Conservation (phyloP, 345 rosid species). For the Boechera retrofracta region DNA sequence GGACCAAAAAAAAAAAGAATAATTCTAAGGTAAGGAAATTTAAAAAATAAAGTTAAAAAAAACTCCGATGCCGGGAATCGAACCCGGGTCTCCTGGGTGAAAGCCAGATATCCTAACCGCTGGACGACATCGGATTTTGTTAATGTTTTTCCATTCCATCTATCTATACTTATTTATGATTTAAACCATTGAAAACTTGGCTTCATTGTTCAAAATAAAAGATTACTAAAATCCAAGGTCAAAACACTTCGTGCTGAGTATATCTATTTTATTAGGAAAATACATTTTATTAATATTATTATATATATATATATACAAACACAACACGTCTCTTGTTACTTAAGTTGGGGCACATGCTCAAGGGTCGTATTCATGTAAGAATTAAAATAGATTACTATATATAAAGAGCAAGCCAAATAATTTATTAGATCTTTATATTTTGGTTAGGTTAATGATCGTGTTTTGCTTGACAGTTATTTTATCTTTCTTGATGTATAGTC, state of each 20-base stretch:
- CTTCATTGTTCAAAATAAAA: neutral
- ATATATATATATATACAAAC: neutral
- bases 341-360: conserved; percentile 35
- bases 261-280: neutral
- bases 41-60: neutral
- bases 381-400: neutral
- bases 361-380: conserved; percentile 21
- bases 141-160: accelerated
- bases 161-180: neutral
- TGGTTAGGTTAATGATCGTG: neutral
- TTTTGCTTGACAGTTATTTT: neutral
- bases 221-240: neutral
- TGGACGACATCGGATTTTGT: conserved; percentile 82
- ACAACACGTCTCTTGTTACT: conserved; percentile 37
- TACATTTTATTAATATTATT: neutral
- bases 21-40: conserved; percentile 52
- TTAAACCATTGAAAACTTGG: no score
- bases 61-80: conserved; percentile 88
- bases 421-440: neutral
- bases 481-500: neutral
- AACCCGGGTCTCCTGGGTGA: conserved; percentile 99
- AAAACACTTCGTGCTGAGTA: neutral
- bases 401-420: neutral
- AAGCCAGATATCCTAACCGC: conserved; percentile 97
- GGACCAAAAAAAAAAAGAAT: no score